Evolutionary conservation across 1,139 yeast species (phyloP), one percentile per base, ranked within the genome.

Genomic region (Hyphopichia fennica): DNA sequence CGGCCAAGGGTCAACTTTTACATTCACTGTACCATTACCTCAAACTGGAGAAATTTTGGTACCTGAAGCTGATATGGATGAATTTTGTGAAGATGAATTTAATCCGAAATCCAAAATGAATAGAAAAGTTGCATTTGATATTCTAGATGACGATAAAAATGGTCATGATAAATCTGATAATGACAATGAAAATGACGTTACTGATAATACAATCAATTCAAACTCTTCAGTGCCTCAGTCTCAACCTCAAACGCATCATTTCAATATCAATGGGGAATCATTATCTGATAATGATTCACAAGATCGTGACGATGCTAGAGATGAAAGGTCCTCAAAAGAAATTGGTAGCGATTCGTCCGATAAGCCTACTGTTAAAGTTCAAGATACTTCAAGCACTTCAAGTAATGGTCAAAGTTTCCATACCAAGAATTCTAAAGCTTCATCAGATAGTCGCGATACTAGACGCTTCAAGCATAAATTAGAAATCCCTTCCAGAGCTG

Each of bases 1-100:
- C 22, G 95, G 93, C 0, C 75, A 77, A 22, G 98, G 98, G 0
- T 83, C 96, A 1, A 84, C 82, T 8, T 91, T 91, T 53, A 82
- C 82, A 0, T 82, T 91, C 49, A 82, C 86, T 1, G 82, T 89
- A 3, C 97, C 97, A 0, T 64, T 90, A 42, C 77, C 79, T 1
- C 93, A 86, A 57, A 80, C 81, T 3, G 84, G 87, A 17, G 90
- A 82, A 53, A 60, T 84, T 25, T 41, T 66, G 32, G 75, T 74
- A 6, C 62, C 66, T 1, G 67, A 63, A 3, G 62, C 54, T 11
- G 75, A 70, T 23, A 60, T 72, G 69, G 57, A 52, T 2, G 68
- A 65, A 15, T 71, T 72, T 47, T 65, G 75, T 46, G 72, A 72
- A 34, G 78, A 73, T 47, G 77, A 61, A 52, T 73, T 72, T 49